Evolutionary conservation across 768 basidiomycete genomes (phyloP).

Genomic region (Boletus fagicola): DNA sequence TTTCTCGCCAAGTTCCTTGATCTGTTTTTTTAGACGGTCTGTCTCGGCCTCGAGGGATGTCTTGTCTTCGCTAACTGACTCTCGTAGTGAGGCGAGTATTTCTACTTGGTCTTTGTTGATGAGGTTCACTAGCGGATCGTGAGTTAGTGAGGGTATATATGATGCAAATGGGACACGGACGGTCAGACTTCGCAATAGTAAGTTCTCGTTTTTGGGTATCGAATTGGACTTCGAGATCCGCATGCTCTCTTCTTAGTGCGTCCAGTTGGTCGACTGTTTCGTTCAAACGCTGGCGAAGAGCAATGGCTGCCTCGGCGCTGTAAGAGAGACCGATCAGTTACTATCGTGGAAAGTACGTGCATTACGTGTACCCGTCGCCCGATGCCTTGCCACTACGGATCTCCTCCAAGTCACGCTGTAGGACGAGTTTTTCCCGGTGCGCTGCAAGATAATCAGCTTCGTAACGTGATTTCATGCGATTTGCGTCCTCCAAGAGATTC

Average conservation of each 20-base stretch:
- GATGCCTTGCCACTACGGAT: constrained; percentile 82
- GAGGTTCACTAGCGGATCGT: constrained; percentile 61
- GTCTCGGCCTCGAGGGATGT: constrained; percentile 68
- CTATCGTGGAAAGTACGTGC: neutral
- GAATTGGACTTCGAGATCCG: constrained; percentile 68
- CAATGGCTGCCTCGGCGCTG: constrained; percentile 85
- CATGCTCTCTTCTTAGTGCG: constrained; percentile 58
- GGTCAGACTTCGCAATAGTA: constrained; percentile 79
- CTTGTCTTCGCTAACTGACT: constrained; percentile 89
- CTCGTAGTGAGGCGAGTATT: constrained; percentile 79
- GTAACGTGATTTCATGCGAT: constrained; percentile 84
- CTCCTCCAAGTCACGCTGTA: constrained; percentile 83
- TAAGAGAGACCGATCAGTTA: constrained; percentile 5
- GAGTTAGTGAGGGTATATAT: constrained; percentile 2
- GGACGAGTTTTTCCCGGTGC: constrained; percentile 77
- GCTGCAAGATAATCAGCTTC: constrained; percentile 83
- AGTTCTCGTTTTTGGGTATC: constrained; percentile 65
- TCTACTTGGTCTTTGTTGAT: constrained; percentile 94
- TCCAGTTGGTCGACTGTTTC: constrained; percentile 86
- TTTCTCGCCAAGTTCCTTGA: constrained; percentile 75
- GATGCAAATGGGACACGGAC: constrained; percentile 43
- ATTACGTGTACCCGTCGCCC: constrained; percentile 67
- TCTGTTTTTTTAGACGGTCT: constrained; percentile 58
- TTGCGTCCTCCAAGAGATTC: constrained; percentile 88
- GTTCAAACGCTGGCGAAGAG: constrained; percentile 81